Evolutionary conservation across 371 early-diverging fungal genomes (phyloP), one percentile per base, ranked within the genome.

Genomic region (Neoconidiobolus thromboides): DNA sequence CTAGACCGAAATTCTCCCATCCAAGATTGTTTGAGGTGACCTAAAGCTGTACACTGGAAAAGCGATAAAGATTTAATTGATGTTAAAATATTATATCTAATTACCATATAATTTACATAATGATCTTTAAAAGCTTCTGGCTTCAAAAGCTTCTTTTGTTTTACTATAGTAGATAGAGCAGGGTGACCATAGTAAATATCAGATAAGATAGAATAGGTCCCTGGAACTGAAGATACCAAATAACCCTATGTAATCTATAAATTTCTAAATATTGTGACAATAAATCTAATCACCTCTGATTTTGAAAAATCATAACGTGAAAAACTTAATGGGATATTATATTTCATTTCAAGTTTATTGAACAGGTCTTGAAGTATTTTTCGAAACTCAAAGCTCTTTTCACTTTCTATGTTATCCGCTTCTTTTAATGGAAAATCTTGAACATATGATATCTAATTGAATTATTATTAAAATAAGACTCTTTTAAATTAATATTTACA

Each of bases 161-260:
- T 26, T 26, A 26, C 26, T 26, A 26, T 26, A 26, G 26, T 26
- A 26, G 44, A 15, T 43, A 57, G 44, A 26, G 10, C 40, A 14
- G 57, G 57, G 14, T 57, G 57, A 3, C 57, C 57, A 14, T 57
- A 57, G 4, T 57, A 2, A n/a, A 6, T 10, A n/a, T 43, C 14
- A 3, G n/a, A 2, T n/a, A 14, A 9, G 2, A 4, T 7, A 9
- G 44, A 2, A 57, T 43, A 41, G 2, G 12, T 36, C n/a, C 57
- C 57, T 38, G 57, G 57, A 10, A 57, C 57, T 26, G 57, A 57
- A 43, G n/a, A 3, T 12, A 57, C 40, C 36, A 57, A 14, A 2
- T 6, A 7, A 10, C 57, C 57, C 57, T 57, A 57, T 14, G 4
- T 4, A 10, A 49, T 14, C 4, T 49, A 49, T 12, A 49, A 44